Evolutionary conservation across 345 rosid genomes (phyloP), one percentile per base, ranked within the genome.

Genomic region (Adansonia digitata): DNA sequence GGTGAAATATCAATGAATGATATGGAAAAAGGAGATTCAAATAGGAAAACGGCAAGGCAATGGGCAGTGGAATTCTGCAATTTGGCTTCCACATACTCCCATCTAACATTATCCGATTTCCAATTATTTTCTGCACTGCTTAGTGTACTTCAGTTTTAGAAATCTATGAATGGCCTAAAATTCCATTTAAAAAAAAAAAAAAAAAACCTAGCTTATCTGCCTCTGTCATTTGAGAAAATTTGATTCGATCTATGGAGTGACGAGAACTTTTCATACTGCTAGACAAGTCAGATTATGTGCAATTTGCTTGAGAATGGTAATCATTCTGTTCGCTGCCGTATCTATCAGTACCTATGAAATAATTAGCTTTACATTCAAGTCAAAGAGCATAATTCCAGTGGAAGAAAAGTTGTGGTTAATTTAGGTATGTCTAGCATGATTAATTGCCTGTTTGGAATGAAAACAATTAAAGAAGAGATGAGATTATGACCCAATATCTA

Each of bases 21-120:
- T 5, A 53, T 34, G 29, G 59, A 9, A 12, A n/a, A 14, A 26
- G 13, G 24, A 59, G 26, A 40, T 42, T 56, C 11, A 2, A 63
- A 67, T 83, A 77, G 86, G 82, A 81, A 75, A 79, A 81, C 81
- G 75, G 83, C 85, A 35, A 75, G 63, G 77, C 75, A 64, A 65
- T 26, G 20, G 56, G 69, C 45, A 13, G 39, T 65, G 14, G 22
- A 60, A 5, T 26, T 52, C 55, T 52, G 26, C 52, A n/a, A 42
- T 46, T 39, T 62, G 14, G 10, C 53, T 37, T 53, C 27, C 34
- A 7, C 43, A 39, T 15, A 5, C 15, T 37, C 14, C 22, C 2
- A 43, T 43, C 15, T 12, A 26, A 60, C 20, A 18, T 68, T 57
- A 34, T 64, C 65, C 53, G 56, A 57, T 35, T 66, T 35, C n/a